Evolutionary conservation across 768 basidiomycete species (phyloP), one percentile per base, ranked within the genome.

Genomic region (Leccinellum rugosiceps): DNA sequence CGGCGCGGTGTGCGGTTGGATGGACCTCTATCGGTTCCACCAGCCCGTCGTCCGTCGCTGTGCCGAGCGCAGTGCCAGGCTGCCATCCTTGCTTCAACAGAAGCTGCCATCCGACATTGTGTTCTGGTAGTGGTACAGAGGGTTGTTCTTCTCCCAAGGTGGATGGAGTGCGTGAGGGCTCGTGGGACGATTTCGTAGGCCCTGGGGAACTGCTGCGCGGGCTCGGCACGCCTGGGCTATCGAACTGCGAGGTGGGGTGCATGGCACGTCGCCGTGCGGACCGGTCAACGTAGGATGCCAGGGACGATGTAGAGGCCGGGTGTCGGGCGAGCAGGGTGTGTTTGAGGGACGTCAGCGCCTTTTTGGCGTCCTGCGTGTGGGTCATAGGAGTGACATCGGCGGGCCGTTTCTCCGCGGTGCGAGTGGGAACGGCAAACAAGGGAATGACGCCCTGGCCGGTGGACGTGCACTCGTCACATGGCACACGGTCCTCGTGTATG

Each of bases 41-140:
- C 15, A 85, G 69, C 15, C 78, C 79, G 2, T n/a, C 54, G 21
- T 32, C 74, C 7, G 25, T 19, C 0, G 32, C 47, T 3, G 23
- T 4, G n/a, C 70, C 72, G 4, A 82, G 73, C 21, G 68, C 65
- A 10, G 72, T 72, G 1, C 89, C 90, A 9, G 87, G 89, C 17
- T 77, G 74, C 91, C 90, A 92, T 1, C 90, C 90, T 69, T 88
- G 88, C 67, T 85, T 87, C 68, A 84, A 74, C 1, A 92, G 75
- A 30, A 92, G 74, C 35, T 76, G 78, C 63, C 88, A 83, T 1
- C 90, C 91, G 53, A 91, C 74, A 63, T 90, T 92, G 17, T 77
- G 75, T 3, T 77, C 65, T 2, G 82, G 67, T 21, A 91, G 64
- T 0, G 87, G 83, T 6, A 70, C 35, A 78, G 69, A 66, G 6